These are phyloP conservation scores for Orbilia oligospora DNA, from an alignment of 2,329 filamentous ascomycete genomes.

Conservation along the genomic window DNA sequence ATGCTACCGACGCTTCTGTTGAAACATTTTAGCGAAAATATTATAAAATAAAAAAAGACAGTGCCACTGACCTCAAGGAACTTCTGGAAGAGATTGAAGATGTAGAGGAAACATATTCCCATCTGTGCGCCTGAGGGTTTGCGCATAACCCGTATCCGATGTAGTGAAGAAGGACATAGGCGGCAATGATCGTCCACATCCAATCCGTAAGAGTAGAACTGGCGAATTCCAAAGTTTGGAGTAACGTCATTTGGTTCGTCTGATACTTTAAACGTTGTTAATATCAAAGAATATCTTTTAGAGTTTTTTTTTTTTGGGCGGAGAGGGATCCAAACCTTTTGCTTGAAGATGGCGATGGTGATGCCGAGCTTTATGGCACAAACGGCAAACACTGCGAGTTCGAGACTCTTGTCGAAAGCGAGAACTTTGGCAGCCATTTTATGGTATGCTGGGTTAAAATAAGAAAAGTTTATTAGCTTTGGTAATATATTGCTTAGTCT, in stretches of 20 bases:
- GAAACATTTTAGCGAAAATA: neutral
- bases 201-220: slow-evolving; percentile 37
- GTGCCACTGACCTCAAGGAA: slow-evolving; percentile 1
- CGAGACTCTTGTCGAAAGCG: neutral
- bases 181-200: slow-evolving; percentile 2
- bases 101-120: neutral
- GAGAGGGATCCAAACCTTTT: slow-evolving; percentile 6
- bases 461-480: too few relatives aligned
- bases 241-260: neutral
- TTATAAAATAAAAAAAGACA: neutral
- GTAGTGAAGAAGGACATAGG: neutral
- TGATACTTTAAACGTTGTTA: neutral
- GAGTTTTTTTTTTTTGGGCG: neutral
- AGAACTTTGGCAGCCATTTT: neutral
- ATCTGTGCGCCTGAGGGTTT: neutral
- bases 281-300: neutral
- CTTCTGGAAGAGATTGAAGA: neutral
- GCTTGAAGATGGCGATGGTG: slow-evolving; percentile 1
- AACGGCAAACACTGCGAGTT: neutral
- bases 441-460: too few relatives aligned
- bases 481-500: too few relatives aligned
- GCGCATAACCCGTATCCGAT: neutral
- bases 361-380: slow-evolving; percentile 12
- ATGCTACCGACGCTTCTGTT: neutral
- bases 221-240: slow-evolving; percentile 15